Conservation (phyloP, 176 grass and related monocot species). For the Musa itinerans region DNA sequence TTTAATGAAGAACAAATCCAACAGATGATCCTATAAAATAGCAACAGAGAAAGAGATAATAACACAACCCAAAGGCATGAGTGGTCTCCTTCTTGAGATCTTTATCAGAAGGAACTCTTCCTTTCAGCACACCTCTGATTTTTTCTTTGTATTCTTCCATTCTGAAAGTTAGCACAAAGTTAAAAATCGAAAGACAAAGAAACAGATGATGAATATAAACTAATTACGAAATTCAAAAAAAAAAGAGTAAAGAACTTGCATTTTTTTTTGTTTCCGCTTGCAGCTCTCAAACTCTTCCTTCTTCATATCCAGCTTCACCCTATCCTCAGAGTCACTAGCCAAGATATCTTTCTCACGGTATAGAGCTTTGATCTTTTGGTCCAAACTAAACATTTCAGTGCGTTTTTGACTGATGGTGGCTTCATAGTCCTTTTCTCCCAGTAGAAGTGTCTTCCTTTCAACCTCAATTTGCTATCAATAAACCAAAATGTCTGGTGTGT, state of each 20-base stretch:
- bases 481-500: constrained; percentile 17
- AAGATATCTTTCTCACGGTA: constrained; percentile 61
- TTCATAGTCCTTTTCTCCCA: constrained; percentile 67
- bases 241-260: constrained; percentile 36
- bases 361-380: constrained; percentile 70
- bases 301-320: constrained; percentile 63
- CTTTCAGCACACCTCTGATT: constrained; percentile 60
- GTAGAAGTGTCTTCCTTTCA: constrained; percentile 59
- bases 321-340: constrained; percentile 58
- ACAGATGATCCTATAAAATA: neutral
- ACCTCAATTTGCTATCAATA: constrained; percentile 71
- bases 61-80: constrained; percentile 54
- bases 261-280: constrained; percentile 53
- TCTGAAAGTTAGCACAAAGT: constrained; percentile 49
- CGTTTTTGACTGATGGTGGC: constrained; percentile 53
- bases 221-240: constrained; percentile 9
- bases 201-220: constrained; percentile 7
- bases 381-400: constrained; percentile 62
- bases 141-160: constrained; percentile 50
- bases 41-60: constrained; percentile 1
- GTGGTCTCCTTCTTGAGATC: constrained; percentile 62
- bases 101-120: constrained; percentile 45
- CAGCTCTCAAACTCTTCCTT: constrained; percentile 61
- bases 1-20: neutral
- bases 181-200: constrained; percentile 17